These are phyloP conservation scores for Aspergillus sp. DNA, from an alignment of 2,329 filamentous ascomycete genomes.

Conservation along the genomic window DNA sequence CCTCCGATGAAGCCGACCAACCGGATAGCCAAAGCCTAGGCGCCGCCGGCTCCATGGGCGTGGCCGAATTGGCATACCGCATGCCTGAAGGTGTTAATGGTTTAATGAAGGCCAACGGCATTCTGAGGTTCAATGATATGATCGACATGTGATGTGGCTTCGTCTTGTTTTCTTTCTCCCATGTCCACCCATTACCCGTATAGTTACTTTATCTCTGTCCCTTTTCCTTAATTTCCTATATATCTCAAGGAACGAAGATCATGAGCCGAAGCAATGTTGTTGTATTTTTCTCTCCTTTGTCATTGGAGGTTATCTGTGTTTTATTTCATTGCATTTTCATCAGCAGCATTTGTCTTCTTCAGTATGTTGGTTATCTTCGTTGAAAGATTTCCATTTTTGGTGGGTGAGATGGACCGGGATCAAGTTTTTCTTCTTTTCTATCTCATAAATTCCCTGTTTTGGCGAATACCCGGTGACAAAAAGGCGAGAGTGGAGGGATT, in stretches of 20 bases:
- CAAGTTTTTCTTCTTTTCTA: slow-evolving; percentile 2
- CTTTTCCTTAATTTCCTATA: neutral
- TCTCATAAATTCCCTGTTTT: slow-evolving; percentile 3
- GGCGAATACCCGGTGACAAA: slow-evolving; percentile 10
- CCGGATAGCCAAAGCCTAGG: slow-evolving; percentile 23
- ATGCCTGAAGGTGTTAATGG: slow-evolving; percentile 84
- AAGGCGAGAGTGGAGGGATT: slow-evolving; percentile 25
- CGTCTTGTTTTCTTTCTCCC: neutral
- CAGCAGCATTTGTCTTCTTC: neutral
- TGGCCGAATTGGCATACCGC: slow-evolving; percentile 46
- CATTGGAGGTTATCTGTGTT: slow-evolving; percentile 3
- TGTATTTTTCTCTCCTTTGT: neutral
- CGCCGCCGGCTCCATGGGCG: slow-evolving; percentile 27
- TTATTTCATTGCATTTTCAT: neutral
- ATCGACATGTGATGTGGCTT: slow-evolving; percentile 63
- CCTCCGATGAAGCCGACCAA: slow-evolving; percentile 58
- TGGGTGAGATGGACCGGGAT: slow-evolving; percentile 2
- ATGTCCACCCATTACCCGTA: slow-evolving; percentile 7
- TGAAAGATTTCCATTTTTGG: neutral
- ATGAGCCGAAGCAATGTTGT: slow-evolving; percentile 3
- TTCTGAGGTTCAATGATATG: slow-evolving; percentile 88
- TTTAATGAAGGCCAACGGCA: slow-evolving; percentile 78
- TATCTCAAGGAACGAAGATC: slow-evolving; percentile 6
- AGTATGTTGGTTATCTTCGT: neutral
- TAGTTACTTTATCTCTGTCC: neutral